phyloP scores from a whole-genome alignment of 2,329 filamentous ascomycete genomes.

The Chalara sp. region DNA sequence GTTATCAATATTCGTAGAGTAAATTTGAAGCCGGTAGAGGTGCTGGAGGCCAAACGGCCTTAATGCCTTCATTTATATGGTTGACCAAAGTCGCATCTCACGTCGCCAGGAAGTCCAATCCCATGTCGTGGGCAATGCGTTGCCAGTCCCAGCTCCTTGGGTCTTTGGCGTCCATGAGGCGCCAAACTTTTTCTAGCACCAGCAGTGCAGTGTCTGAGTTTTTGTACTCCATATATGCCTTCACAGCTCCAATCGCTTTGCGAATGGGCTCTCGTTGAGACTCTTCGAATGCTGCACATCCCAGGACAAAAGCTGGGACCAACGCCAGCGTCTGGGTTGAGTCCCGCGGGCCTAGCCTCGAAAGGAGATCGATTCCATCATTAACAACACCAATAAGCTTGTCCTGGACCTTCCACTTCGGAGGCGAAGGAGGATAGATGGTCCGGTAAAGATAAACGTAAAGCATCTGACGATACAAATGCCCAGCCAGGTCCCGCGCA shows the following conservation, averaged over 20 bases:
- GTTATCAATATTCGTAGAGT: too few relatives aligned
- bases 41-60: too few relatives aligned
- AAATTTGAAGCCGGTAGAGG: too few relatives aligned
- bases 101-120: slow-evolving; percentile 45
- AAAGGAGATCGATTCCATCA: slow-evolving; percentile 47
- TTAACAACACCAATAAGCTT: slow-evolving; percentile 49
- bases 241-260: slow-evolving; percentile 41
- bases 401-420: slow-evolving; percentile 31
- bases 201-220: slow-evolving; percentile 48
- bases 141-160: slow-evolving; percentile 61
- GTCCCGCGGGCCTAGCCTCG: slow-evolving; percentile 49
- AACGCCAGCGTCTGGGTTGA: slow-evolving; percentile 53
- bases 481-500: slow-evolving; percentile 46
- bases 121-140: slow-evolving; percentile 43
- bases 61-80: too few relatives aligned
- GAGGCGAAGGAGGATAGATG: slow-evolving; percentile 46
- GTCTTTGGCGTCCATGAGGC: slow-evolving; percentile 49
- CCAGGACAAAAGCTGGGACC: slow-evolving; percentile 54
- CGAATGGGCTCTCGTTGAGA: slow-evolving; percentile 46
- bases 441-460: slow-evolving; percentile 59
- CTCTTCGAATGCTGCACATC: slow-evolving; percentile 50
- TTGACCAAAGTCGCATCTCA: slow-evolving; percentile 9
- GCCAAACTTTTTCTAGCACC: slow-evolving; percentile 53
- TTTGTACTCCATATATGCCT: slow-evolving; percentile 52
- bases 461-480: slow-evolving; percentile 60